These are phyloP conservation scores for Candida chilensis DNA, from an alignment of 805 yeast species.

Conservation along the genomic window DNA sequence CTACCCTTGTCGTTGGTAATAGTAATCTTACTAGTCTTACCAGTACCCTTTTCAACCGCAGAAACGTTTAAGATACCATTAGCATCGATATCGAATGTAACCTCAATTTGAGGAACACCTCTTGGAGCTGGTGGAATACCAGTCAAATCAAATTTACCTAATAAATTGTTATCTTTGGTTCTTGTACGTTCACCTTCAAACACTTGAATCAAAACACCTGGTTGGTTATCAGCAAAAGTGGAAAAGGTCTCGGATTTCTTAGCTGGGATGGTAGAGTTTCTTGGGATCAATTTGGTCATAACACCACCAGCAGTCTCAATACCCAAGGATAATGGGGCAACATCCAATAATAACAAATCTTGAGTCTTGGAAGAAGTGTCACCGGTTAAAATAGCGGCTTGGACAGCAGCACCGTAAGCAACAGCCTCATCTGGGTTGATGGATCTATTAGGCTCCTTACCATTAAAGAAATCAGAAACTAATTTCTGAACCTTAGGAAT, in stretches of 20 bases:
- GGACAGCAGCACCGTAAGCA: constrained; percentile 80
- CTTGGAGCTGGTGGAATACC: constrained; percentile 38
- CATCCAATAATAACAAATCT: constrained; percentile 34
- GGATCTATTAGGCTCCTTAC: constrained; percentile 39
- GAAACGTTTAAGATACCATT: constrained; percentile 35
- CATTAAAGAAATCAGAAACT: constrained; percentile 40
- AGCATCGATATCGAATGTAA: constrained; percentile 32
- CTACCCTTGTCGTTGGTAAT: constrained; percentile 35
- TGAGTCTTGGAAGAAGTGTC: constrained; percentile 46
- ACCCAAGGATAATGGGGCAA: constrained; percentile 34
- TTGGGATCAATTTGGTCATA: constrained; percentile 33
- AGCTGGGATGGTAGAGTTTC: constrained; percentile 34
- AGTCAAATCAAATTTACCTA: constrained; percentile 32
- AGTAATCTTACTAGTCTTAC: constrained; percentile 32
- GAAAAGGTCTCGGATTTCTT: constrained; percentile 33
- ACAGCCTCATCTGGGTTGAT: constrained; percentile 44
- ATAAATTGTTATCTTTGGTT: constrained; percentile 32
- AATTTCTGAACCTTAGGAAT: constrained; percentile 41
- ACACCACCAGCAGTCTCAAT: constrained; percentile 36
- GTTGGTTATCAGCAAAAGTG: constrained; percentile 36
- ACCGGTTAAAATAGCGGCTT: constrained; percentile 94
- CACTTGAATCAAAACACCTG: constrained; percentile 35
- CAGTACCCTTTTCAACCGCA: constrained; percentile 35
- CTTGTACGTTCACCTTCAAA: constrained; percentile 33
- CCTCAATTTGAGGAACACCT: constrained; percentile 35